Percentiles rank a stretch among this genome's conserved stretches.
These are phyloP conservation scores for Phyllosticta citrichinensis DNA, from an alignment of 2,329 filamentous ascomycete genomes.

Conservation along the genomic window DNA sequence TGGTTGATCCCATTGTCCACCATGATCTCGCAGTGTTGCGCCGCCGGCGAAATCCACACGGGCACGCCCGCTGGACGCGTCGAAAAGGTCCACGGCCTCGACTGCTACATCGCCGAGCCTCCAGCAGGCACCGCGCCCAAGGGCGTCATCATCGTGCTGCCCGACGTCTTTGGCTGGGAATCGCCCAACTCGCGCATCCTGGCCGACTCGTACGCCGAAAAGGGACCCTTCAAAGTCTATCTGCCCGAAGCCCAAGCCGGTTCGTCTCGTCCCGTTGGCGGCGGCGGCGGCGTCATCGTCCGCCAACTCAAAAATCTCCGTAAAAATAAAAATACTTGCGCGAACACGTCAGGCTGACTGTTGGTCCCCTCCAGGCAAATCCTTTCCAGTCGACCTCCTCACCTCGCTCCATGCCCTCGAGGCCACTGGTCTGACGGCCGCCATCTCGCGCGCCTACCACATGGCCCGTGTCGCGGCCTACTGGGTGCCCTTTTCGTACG, in stretches of 20 bases:
- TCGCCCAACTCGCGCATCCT: constrained; percentile 28
- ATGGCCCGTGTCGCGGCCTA: constrained; percentile 2
- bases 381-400: constrained; percentile 13
- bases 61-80: constrained; percentile 25
- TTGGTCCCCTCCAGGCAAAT: background rate
- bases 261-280: background rate
- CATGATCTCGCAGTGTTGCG: constrained; percentile 21
- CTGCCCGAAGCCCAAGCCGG: constrained; percentile 24
- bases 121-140: constrained; percentile 18
- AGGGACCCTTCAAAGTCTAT: constrained; percentile 18
- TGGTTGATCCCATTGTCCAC: background rate
- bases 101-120: constrained; percentile 28
- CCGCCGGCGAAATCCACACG: constrained; percentile 26
- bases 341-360: background rate
- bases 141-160: constrained; percentile 29
- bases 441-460: constrained; percentile 23
- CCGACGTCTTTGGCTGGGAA: constrained; percentile 29
- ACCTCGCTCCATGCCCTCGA: constrained; percentile 21
- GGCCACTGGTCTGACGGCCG: constrained; percentile 20
- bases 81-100: constrained; percentile 25
- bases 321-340: background rate
- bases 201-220: constrained; percentile 26
- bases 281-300: background rate
- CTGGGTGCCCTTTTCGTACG: background rate
- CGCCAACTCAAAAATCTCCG: background rate